phyloP scores from a whole-genome alignment of 2,329 filamentous ascomycete genomes.

The Sporothrix humicola region DNA sequence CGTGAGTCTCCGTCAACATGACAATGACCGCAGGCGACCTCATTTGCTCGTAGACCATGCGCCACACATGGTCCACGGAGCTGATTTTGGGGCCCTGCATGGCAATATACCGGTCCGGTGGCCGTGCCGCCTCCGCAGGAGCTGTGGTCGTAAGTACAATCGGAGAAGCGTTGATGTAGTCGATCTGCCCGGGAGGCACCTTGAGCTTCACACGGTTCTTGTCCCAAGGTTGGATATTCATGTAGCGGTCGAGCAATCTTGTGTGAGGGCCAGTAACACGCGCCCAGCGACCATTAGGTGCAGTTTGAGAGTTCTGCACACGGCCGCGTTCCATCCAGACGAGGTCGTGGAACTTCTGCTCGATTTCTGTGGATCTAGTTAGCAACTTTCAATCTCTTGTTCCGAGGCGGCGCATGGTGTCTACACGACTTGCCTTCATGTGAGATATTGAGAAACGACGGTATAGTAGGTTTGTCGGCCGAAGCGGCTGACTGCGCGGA shows the following conservation, averaged over 20 bases:
- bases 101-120: slow-evolving; percentile 75
- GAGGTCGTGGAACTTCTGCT: slow-evolving; percentile 59
- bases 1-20: slow-evolving; percentile 91
- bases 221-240: slow-evolving; percentile 88
- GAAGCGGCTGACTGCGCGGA: slow-evolving; percentile 18
- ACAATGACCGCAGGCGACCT: slow-evolving; percentile 79
- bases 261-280: slow-evolving; percentile 62
- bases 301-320: slow-evolving; percentile 48
- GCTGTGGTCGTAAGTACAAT: slow-evolving; percentile 59
- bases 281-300: slow-evolving; percentile 51
- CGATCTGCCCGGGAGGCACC: slow-evolving; percentile 73
- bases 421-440: slow-evolving; percentile 51
- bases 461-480: slow-evolving; percentile 42
- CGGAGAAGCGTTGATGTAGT: slow-evolving; percentile 84
- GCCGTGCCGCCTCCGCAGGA: slow-evolving; percentile 38
- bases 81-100: slow-evolving; percentile 87
- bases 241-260: slow-evolving; percentile 77
- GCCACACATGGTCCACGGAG: slow-evolving; percentile 84
- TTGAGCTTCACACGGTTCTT: slow-evolving; percentile 81
- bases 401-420: background rate
- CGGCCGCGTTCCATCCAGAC: slow-evolving; percentile 60
- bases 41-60: slow-evolving; percentile 87
- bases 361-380: slow-evolving; percentile 50
- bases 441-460: slow-evolving; percentile 33
- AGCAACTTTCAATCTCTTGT: background rate